Evolutionary conservation across 2,329 filamentous ascomycete genomes (phyloP), one percentile per base, ranked within the genome.

Genomic region (Metarhizium rileyi): DNA sequence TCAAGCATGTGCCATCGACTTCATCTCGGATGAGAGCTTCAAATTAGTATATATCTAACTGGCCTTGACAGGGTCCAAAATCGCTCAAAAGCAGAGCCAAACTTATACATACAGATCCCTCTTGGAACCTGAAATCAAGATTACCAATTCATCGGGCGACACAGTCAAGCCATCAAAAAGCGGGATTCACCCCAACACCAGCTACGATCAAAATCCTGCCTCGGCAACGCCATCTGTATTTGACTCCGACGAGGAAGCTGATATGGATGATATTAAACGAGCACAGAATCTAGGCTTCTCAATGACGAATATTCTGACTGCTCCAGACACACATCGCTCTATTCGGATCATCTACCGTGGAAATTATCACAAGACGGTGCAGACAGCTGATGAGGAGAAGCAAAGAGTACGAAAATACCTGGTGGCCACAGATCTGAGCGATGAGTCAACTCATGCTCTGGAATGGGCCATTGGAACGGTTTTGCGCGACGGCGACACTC

Each of bases 381-480:
- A 84, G 56, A 83, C 90, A 60, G 87, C 87, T 0, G 83, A 90
- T 50, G 85, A 88, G 12, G 87, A 89, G 47, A 77, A 87, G 46
- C 81, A 87, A 46, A 81, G 87, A 48, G 79, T 91, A 53, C 80
- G 93, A 48, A 94, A 93, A 60, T 98, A 97, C 63, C 72, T 98
- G 16, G 90, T 96, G n/a, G 91, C 93, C 3, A 96, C 89, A 0
- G 93, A 98, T 66, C 72, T 97, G 3, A 96, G 90, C 57, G 87
- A 93, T 35, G 93, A 98, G 69, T 90, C 91, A 4, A 87, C 88
- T 6, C 94, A 97, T 65, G 93, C 93, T 1, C 75, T 98, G 28
- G 93, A 98, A 66, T 98, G 93, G 93, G 93, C 91, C 0, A 90
- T 98, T 50, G 93, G 93, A 7, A 97, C 91, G 0, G 90, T 97